Percentiles rank a stretch among this genome's conserved stretches.
These are phyloP conservation scores for Coemansia sp. DNA, from an alignment of 192 early-diverging fungal genomes.

Conservation along the genomic window DNA sequence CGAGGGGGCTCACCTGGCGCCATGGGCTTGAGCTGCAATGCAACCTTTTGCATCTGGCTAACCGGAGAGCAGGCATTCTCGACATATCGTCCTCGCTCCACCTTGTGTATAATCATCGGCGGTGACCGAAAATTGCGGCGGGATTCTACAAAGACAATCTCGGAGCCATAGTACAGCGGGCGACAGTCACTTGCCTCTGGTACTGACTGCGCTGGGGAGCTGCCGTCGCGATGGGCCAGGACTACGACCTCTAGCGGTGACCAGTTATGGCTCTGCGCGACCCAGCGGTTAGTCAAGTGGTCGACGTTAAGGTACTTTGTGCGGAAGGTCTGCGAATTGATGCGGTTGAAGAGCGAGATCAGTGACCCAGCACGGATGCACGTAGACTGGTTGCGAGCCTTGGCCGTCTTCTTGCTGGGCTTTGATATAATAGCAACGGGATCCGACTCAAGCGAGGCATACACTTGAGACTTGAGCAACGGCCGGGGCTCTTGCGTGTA, in stretches of 20 bases:
- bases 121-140: constrained; percentile 67
- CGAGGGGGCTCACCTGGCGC: constrained; percentile 28
- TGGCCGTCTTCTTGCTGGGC: constrained; percentile 89
- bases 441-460: constrained; percentile 68
- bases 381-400: constrained; percentile 74
- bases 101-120: constrained; percentile 75
- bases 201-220: not conserved
- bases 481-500: constrained; percentile 19
- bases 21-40: constrained; percentile 56
- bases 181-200: not conserved
- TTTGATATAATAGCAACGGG: constrained; percentile 90
- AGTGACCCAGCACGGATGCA: constrained; percentile 76
- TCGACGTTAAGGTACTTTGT: constrained; percentile 82
- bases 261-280: constrained; percentile 59
- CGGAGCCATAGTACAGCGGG: constrained; percentile 68
- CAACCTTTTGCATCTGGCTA: constrained; percentile 87
- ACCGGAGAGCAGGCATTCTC: constrained; percentile 68
- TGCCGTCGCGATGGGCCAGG: constrained; percentile 12
- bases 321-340: constrained; percentile 88
- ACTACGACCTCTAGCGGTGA: constrained; percentile 51
- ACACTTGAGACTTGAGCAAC: constrained; percentile 43
- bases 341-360: constrained; percentile 87
- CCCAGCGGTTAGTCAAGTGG: constrained; percentile 45
- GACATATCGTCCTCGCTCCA: constrained; percentile 73
- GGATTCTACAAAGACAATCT: constrained; percentile 70